These are phyloP conservation scores for Teratosphaeria zuluensis DNA, from an alignment of 2,329 filamentous ascomycete genomes.

Conservation along the genomic window DNA sequence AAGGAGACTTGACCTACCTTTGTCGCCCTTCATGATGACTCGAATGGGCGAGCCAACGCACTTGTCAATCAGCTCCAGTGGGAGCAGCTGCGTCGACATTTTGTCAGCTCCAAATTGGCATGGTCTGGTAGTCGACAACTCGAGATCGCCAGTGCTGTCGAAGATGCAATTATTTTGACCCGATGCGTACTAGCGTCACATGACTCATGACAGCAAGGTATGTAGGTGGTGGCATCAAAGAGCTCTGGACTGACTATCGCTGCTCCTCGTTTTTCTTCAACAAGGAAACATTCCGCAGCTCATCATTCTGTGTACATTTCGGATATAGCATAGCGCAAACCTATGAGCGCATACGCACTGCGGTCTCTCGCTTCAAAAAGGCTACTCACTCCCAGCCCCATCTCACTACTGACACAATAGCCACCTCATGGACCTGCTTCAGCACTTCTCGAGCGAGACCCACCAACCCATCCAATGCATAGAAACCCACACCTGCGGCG, in stretches of 20 bases:
- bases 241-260: not conserved
- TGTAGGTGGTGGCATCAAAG: not conserved
- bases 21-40: constrained; percentile 99
- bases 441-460: not conserved
- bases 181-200: not conserved
- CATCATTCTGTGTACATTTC: too few species aligned
- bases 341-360: not conserved
- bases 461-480: not conserved
- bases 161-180: not conserved
- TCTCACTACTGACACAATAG: not conserved
- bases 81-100: constrained; percentile 28
- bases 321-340: not conserved
- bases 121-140: not conserved
- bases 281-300: too few species aligned
- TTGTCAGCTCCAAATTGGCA: not conserved
- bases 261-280: too few species aligned
- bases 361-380: not conserved
- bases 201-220: too few species aligned
- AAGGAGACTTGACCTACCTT: constrained; percentile 50
- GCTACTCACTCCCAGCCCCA: not conserved
- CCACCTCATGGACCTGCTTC: not conserved
- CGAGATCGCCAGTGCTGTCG: not conserved
- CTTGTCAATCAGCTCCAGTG: constrained; percentile 85
- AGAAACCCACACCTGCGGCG: constrained; percentile 38
- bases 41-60: constrained; percentile 96